These are phyloP conservation scores for Kandelia obovata DNA, from an alignment of 345 rosid genomes.

Conservation along the genomic window DNA sequence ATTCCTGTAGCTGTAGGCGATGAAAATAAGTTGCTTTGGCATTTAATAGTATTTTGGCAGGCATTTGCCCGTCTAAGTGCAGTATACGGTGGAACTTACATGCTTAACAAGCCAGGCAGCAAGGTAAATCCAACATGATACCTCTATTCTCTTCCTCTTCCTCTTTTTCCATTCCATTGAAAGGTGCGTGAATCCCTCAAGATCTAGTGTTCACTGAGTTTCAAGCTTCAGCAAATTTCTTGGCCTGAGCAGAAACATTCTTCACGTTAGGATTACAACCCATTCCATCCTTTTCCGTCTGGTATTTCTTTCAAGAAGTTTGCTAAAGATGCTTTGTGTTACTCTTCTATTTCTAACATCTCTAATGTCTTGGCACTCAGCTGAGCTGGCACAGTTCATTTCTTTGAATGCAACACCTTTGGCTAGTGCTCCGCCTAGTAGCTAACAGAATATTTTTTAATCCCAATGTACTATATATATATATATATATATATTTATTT, in stretches of 20 bases:
- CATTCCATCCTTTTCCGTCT: too few relatives aligned
- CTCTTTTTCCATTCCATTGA: neutral
- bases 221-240: too few relatives aligned
- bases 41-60: conserved; percentile 30
- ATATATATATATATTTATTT: neutral
- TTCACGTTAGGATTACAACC: too few relatives aligned
- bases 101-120: conserved; percentile 94
- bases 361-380: neutral
- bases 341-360: too few relatives aligned
- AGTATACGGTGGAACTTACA: conserved; percentile 93
- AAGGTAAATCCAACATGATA: conserved; percentile 47
- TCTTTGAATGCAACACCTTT: neutral
- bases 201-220: neutral
- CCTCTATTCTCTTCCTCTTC: neutral
- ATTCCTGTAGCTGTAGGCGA: neutral
- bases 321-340: too few relatives aligned
- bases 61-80: conserved; percentile 95
- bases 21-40: conserved; percentile 12
- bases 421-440: neutral
- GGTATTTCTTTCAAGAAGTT: too few relatives aligned
- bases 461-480: neutral
- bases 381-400: neutral
- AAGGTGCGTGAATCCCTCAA: neutral
- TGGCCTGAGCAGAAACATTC: too few relatives aligned
- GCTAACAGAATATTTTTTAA: neutral